Conservation (phyloP, 176 grass and related monocot species). For the Echinochloa phyllopogon region DNA sequence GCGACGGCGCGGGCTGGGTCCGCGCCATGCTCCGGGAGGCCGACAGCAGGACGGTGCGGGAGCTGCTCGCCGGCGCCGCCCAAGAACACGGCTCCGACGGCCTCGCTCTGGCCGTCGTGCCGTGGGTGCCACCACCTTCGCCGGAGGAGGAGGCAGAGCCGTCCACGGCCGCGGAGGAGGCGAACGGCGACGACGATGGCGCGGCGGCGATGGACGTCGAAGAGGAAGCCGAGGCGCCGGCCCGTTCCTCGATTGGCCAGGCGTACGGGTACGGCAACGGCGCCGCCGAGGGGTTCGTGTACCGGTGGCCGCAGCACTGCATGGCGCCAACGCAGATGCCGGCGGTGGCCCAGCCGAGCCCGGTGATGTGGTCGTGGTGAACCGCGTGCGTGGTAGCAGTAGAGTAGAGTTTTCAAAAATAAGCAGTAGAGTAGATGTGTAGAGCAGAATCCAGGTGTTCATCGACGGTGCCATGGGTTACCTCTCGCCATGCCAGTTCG, state of each 20-base stretch:
- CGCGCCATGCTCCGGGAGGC: conserved; percentile 43
- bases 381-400: not conserved
- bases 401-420: no score
- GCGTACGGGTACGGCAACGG: not conserved
- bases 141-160: not conserved
- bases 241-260: not conserved
- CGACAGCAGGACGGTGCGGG: conserved; percentile 42
- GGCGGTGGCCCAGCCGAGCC: conserved; percentile 29
- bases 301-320: conserved; percentile 51
- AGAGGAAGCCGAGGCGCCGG: not conserved
- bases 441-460: not conserved
- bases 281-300: conserved; percentile 10
- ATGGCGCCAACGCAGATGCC: conserved; percentile 29
- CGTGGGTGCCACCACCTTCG: conserved; percentile 17
- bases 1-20: conserved; percentile 24
- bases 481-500: not conserved
- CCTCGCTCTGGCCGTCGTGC: conserved; percentile 42
- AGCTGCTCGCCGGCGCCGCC: conserved; percentile 14
- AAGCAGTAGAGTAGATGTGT: not conserved
- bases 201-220: conserved; percentile 51
- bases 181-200: not conserved
- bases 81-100: not conserved
- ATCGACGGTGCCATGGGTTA: not conserved
- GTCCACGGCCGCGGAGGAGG: not conserved
- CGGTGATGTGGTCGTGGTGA: conserved; percentile 50